Evolutionary conservation across 331 rosid genomes (phyloP).

Genomic region (Prunus yedoensis): DNA sequence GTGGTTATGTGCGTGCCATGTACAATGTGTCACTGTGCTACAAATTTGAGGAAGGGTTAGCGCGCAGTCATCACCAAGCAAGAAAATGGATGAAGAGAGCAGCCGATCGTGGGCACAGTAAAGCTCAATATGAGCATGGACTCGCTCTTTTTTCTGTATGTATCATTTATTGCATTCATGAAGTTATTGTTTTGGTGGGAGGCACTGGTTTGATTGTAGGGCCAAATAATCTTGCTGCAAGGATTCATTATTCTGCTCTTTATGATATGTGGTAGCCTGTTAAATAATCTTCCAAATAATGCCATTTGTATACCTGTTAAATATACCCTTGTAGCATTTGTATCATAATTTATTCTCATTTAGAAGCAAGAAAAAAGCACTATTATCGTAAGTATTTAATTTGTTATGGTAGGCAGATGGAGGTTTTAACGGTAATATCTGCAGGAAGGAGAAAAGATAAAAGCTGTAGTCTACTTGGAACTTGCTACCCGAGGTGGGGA

Average conservation of each 20-base stretch:
- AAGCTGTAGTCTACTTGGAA: conserved; percentile 86
- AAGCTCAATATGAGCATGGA: conserved; percentile 91
- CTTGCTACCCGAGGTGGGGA: conserved; percentile 85
- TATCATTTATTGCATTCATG: neutral
- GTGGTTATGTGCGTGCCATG: conserved; percentile 88
- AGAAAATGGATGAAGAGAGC: conserved; percentile 95
- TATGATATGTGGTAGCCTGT: too few species aligned
- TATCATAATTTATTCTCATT: neutral
- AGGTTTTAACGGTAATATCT: conserved; percentile 28
- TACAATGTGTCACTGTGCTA: conserved; percentile 77
- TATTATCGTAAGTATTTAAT: neutral
- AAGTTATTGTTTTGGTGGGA: too few species aligned
- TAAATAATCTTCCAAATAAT: too few species aligned
- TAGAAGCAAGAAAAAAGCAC: neutral
- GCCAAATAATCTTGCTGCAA: too few species aligned
- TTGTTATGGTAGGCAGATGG: neutral
- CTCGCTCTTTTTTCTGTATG: conserved; percentile 75
- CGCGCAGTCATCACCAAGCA: conserved; percentile 51
- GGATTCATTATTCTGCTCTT: too few species aligned
- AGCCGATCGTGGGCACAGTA: conserved; percentile 77
- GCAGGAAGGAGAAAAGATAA: conserved; percentile 80
- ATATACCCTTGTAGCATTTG: too few species aligned
- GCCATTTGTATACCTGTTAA: too few species aligned
- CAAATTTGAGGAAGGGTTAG: conserved; percentile 70
- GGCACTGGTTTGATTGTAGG: too few species aligned